Evolutionary conservation across 306 rosid genomes (phyloP), one percentile per base, ranked within the genome.

Genomic region (Acacia confusa): DNA sequence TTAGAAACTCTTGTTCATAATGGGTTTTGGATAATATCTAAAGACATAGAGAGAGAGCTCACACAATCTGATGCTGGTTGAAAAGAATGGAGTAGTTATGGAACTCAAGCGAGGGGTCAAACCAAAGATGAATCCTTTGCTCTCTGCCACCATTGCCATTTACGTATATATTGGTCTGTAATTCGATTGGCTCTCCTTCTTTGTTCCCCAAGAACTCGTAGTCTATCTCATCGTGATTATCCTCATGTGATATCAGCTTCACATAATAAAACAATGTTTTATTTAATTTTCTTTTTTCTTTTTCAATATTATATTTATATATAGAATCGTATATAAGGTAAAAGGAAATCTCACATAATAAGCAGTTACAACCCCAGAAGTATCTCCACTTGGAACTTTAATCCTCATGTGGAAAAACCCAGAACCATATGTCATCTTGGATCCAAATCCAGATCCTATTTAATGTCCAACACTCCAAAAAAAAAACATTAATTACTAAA

Each of bases 61-160:
- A 90, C 97, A 90, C 92, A 77, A 88, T 85, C 67, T 90, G 94
- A 82, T 86, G 85, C n/a, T 28, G 84, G 72, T 90, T 92, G 92
- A 91, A 87, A 32, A 88, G 92, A 74, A 92, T 80, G 55, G 27
- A 19, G 60, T 88, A 90, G 27, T 67, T 75, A 32, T 90, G 92
- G 71, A 84, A 90, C 79, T 86, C 67, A 3, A 60, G 12, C 0
- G 88, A 78, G 2, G 97, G 97, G 60, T 92, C 89, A 78, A 92
- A 92, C 97, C 97, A 92, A 50, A 90, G 89, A 3, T 1, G 58
- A 27, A 79, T 24, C 15, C 88, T 86, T 84, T 92, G 92, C 80
- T 92, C 97, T 77, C 92, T 84, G 0, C 14, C 11, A 1, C 88
- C 92, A 6, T 17, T 0, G 19, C 94, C 97, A 28, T 86, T 45